Percentiles rank a stretch among this genome's conserved stretches.
These are phyloP conservation scores for Penicillium soppii DNA, from an alignment of 495 filamentous ascomycete genomes.

Conservation along the genomic window DNA sequence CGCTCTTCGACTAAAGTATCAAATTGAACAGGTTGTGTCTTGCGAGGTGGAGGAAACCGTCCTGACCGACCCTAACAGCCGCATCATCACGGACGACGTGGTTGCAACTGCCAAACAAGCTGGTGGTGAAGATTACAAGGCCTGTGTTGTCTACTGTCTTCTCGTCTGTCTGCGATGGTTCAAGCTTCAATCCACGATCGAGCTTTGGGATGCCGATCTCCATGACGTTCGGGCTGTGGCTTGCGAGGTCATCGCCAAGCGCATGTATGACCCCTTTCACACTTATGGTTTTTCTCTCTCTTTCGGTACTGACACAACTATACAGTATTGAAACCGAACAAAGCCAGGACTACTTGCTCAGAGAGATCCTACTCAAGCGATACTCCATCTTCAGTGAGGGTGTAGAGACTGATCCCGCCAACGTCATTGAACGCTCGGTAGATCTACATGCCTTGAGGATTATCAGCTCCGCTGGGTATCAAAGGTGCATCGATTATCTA, in stretches of 20 bases:
- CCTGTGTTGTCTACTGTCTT: slow-evolving; percentile 82
- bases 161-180: slow-evolving; percentile 93
- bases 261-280: slow-evolving; percentile 49
- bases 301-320: slow-evolving; percentile 6
- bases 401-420: slow-evolving; percentile 69
- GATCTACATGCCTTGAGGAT: slow-evolving; percentile 86
- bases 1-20: slow-evolving; percentile 83
- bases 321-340: slow-evolving; percentile 77
- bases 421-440: slow-evolving; percentile 88
- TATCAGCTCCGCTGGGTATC: slow-evolving; percentile 90
- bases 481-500: slow-evolving; percentile 87
- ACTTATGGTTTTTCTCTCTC: neutral
- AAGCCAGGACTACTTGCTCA: slow-evolving; percentile 71
- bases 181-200: slow-evolving; percentile 70
- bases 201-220: slow-evolving; percentile 89
- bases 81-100: slow-evolving; percentile 77
- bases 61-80: slow-evolving; percentile 76
- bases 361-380: slow-evolving; percentile 82
- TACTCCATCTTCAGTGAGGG: slow-evolving; percentile 78
- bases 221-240: slow-evolving; percentile 75
- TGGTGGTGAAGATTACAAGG: slow-evolving; percentile 69
- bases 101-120: slow-evolving; percentile 75
- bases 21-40: slow-evolving; percentile 83
- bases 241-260: slow-evolving; percentile 95
- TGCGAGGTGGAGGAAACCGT: slow-evolving; percentile 75